Evolutionary conservation across 108 stramenopile genomes (phyloP), one percentile per base, ranked within the genome.

Genomic region (Cyclotella atomus): DNA sequence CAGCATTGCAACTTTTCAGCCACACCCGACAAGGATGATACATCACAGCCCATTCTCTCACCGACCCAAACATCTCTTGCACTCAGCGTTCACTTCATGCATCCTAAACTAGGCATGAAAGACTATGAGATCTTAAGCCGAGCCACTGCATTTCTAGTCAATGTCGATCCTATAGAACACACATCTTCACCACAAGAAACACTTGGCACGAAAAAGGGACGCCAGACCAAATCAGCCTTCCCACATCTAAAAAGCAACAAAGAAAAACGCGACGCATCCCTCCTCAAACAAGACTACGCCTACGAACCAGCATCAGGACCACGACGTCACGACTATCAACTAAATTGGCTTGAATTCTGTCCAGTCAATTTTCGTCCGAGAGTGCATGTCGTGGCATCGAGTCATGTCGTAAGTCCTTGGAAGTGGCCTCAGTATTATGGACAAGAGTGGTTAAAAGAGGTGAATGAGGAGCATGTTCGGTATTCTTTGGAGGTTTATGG

Each of bases 341-440:
- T 94, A 65, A 85, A 86, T 24, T 94, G 92, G 92, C 65, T 94
- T 23, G 92, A 94, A 66, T 94, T 91, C 77, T 87, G 84, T 52
- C 92, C 92, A 6, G 23, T 75, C 35, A 84, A 81, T 60, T 83
- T 87, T 63, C 82, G 92, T 30, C 92, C 92, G 1, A 66, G 56
- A 10, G 92, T 91, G 6, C 92, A 94, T 67, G 83, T 88, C 59
- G 83, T 94, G 20, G 87, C 88, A 4, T 81, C 85, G 50, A 89
- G 88, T 78, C 92, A 94, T 64, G 92, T 94, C 19, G 53, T 94
- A n/a, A 73, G 87, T 50, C 92, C 92, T 4, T 91, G 85, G 84
- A 35, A 86, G 43, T 94, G 92, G 92, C 87, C 86, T 17, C 84
- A 94, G 50, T 94, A 94, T 70, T 94, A 94, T 73, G 87, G 86